Conservation (phyloP, 1,284 basidiomycete species). For the Austroboletus novae-zelandiae region DNA sequence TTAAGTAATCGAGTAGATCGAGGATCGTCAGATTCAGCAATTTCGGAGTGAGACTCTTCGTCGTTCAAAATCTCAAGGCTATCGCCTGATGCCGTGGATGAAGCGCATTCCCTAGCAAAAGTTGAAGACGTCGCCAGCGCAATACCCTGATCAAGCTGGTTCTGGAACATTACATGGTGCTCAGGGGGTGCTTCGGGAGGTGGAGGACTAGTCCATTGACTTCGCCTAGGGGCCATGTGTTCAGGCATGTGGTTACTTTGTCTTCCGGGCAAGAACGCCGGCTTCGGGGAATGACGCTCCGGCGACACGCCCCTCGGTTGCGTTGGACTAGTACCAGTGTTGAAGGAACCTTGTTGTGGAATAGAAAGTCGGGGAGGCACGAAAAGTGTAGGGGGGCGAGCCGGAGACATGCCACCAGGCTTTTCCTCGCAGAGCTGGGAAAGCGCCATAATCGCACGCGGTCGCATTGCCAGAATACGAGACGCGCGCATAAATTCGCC, state of each 20-base stretch:
- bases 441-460: conserved; percentile 76
- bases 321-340: conserved; percentile 58
- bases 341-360: conserved; percentile 69
- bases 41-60: conserved; percentile 57
- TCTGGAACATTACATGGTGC: conserved; percentile 66
- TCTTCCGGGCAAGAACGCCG: conserved; percentile 41
- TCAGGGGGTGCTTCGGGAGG: conserved; percentile 67
- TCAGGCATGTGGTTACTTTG: conserved; percentile 46
- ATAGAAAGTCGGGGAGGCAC: conserved; percentile 53
- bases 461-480: conserved; percentile 75
- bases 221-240: conserved; percentile 75
- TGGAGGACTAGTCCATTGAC: conserved; percentile 81
- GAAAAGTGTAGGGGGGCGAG: conserved; percentile 47
- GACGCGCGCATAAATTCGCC: conserved; percentile 98
- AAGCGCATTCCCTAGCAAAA: conserved; percentile 49
- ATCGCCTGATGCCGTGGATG: conserved; percentile 53
- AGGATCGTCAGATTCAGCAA: conserved; percentile 62
- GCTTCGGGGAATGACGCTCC: conserved; percentile 50
- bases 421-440: conserved; percentile 84
- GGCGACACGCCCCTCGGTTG: conserved; percentile 47
- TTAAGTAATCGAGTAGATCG: conserved; percentile 60
- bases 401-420: conserved; percentile 42
- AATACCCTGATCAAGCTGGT: conserved; percentile 58
- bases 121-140: conserved; percentile 66
- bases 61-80: conserved; percentile 59